These are phyloP conservation scores for Hyaloperonospora brassicae DNA, from an alignment of 352 stramenopile genomes.

Conservation along the genomic window DNA sequence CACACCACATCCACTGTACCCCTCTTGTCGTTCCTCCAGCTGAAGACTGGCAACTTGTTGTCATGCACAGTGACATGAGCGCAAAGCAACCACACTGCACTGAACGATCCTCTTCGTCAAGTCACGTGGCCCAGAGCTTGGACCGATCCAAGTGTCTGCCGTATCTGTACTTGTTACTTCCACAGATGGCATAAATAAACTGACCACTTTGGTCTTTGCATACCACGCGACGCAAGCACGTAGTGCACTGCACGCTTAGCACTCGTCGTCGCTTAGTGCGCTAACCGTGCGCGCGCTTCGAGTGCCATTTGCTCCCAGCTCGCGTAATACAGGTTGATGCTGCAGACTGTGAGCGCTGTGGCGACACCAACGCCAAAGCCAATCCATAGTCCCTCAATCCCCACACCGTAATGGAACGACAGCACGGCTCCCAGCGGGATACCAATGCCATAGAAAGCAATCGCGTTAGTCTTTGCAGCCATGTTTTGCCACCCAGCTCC, in stretches of 20 bases:
- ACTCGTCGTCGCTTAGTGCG: conserved; percentile 18
- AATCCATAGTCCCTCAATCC: conserved; percentile 72
- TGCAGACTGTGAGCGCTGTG: conserved; percentile 38
- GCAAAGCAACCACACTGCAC: no score
- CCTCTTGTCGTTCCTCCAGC: no score
- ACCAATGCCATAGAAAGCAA: conserved; percentile 75
- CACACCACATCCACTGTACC: no score
- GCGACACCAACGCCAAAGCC: conserved; percentile 50
- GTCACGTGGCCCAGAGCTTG: no score
- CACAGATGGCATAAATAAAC: background rate
- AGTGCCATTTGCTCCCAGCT: conserved; percentile 55
- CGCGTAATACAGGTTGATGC: conserved; percentile 38
- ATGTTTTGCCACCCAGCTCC: conserved; percentile 58
- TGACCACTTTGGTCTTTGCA: background rate
- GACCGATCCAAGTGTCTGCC: no score
- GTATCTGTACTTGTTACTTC: no score
- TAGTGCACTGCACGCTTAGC: background rate
- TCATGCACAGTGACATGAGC: no score
- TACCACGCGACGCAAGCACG: no score
- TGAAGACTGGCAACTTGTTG: no score
- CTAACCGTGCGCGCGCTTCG: conserved; percentile 36
- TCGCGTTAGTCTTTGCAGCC: conserved; percentile 62
- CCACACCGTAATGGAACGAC: conserved; percentile 39
- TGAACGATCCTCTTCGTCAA: no score
- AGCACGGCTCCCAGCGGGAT: conserved; percentile 60